Evolutionary conservation across 169 alveolate genomes (phyloP).

Genomic region (Eimeria necatrix): DNA sequence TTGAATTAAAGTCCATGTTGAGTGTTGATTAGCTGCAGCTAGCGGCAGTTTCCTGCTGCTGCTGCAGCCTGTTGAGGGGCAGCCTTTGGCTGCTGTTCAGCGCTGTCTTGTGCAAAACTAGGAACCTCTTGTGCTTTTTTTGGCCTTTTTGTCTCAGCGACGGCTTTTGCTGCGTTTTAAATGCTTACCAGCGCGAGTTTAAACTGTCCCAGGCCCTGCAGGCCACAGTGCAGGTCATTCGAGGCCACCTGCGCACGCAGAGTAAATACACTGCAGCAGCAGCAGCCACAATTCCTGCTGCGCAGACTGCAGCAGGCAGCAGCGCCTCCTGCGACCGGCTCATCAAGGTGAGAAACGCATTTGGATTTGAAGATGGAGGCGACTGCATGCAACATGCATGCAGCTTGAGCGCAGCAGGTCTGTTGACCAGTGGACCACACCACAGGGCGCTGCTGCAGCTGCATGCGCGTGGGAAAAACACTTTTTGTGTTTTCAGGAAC

Average conservation of each 20-base stretch:
- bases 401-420: background rate
- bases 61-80: background rate
- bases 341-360: background rate
- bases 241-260: constrained; percentile 60
- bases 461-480: background rate
- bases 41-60: background rate
- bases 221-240: constrained; percentile 33
- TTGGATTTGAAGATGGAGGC: background rate
- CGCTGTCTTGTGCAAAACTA: no score
- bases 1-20: background rate
- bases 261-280: constrained; percentile 59
- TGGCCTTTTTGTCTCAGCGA: constrained; percentile 17
- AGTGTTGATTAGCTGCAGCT: background rate
- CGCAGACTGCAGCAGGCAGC: constrained; percentile 49
- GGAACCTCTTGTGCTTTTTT: background rate
- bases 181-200: constrained; percentile 52
- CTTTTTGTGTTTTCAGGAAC: background rate
- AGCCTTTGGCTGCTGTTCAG: background rate
- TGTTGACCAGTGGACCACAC: background rate
- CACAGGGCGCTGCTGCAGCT: background rate
- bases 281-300: constrained; percentile 43
- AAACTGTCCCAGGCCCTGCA: constrained; percentile 56
- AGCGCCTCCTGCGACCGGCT: constrained; percentile 54
- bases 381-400: background rate
- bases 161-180: constrained; percentile 58